Base-by-base conservation (phyloP, 2,329 filamentous ascomycete genomes). In the Penicillium palitans region DNA sequence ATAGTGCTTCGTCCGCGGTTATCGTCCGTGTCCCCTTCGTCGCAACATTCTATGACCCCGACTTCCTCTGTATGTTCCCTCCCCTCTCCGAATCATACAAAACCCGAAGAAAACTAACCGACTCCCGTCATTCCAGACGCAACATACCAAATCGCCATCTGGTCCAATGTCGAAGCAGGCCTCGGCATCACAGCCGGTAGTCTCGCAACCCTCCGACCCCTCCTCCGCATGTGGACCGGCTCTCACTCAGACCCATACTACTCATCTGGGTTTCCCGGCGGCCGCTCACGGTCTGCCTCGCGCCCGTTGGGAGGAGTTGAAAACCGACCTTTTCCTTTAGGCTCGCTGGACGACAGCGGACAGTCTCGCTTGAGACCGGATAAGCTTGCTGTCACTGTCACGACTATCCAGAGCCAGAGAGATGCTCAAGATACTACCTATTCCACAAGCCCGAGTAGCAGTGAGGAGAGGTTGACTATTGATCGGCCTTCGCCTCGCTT, bases 201-300 rank as follows among this genome's bases (percentile, higher is more conserved):
- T 61, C 73, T 82, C 15, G 80, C 80, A 12, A 81, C 79, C 0
- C 72, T 82, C 1, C 76, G 80, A 2, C 81, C 81, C 0, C 73
- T 83, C 0, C 68, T 83, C 10, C 77, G 72, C 19, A 35, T 72
- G 37, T 62, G 69, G 46, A 61, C 67, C 13, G 67, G 70, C 17
- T 64, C 66, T 4, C 47, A 45, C 35, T 47, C 61, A 31, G 62
- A 64, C 31, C 57, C 53, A n/a, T 52, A 64, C 4, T 66, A 69
- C 55, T 56, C 61, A 3, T 57, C 64, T 8, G 65, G 67, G 0
- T 67, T 68, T 25, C 67, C 67, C 3, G 57, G 58, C 0, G 50
- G 29, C 12, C 35, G 42, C 19, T 57, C 55, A 37, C 42, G 42
- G 21, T 66, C 63, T 6, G 57, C 49, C 5, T 69, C 67, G 10